A percentile compares a stretch with the other conserved stretches of the same genome.
Evolutionary conservation across 106 monocot genomes (phyloP).

Genomic region (Acorus gramineus): DNA sequence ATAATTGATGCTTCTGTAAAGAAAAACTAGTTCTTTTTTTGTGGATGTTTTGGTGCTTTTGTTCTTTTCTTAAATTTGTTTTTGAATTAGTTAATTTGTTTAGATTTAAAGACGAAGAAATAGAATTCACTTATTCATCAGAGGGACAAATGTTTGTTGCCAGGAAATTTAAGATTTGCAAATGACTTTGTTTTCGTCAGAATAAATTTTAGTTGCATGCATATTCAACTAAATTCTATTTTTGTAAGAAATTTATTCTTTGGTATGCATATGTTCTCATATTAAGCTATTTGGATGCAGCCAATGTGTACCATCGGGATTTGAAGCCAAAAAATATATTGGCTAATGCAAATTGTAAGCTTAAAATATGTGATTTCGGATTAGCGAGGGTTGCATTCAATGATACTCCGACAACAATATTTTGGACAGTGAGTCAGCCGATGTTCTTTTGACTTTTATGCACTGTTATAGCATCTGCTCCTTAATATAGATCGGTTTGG

Average conservation of each 20-base stretch:
- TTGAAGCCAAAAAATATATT: constrained; percentile 89
- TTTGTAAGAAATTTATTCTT: background rate
- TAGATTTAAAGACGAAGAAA: too few species aligned
- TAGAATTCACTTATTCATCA: too few species aligned
- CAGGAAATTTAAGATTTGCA: too few species aligned
- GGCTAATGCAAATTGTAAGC: constrained; percentile 87
- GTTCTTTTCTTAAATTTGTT: too few species aligned
- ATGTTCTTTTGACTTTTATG: too few species aligned
- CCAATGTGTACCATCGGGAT: constrained; percentile 90
- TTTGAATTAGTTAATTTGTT: too few species aligned
- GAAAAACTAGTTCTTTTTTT: too few species aligned
- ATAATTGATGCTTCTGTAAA: too few species aligned
- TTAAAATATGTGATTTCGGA: constrained; percentile 89
- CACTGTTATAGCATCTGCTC: background rate
- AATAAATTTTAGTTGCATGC: background rate
- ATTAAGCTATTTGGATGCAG: constrained; percentile 19
- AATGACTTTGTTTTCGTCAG: background rate
- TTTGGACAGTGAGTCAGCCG: constrained; percentile 60
- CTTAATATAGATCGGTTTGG: background rate
- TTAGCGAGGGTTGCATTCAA: constrained; percentile 80
- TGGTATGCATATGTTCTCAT: background rate
- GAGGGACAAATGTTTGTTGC: too few species aligned
- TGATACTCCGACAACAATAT: constrained; percentile 87
- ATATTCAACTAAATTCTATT: too few species aligned
- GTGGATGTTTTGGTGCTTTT: too few species aligned